These are phyloP conservation scores for Reutealis trisperma DNA, from an alignment of 345 rosid species.

Conservation along the genomic window DNA sequence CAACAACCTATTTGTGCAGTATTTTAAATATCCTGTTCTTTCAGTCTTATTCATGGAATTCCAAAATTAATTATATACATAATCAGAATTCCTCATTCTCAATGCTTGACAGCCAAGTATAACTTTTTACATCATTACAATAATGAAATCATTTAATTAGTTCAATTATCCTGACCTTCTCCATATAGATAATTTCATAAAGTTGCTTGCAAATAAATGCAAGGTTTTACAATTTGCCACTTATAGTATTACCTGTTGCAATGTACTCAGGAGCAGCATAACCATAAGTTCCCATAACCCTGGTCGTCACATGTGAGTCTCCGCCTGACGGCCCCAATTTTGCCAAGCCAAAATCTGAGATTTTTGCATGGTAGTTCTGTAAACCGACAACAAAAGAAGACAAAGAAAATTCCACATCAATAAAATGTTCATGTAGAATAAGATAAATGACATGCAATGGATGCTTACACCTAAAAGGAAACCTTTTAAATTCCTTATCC, in stretches of 20 bases:
- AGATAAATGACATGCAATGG: background rate
- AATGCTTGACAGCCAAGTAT: background rate
- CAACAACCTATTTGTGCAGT: background rate
- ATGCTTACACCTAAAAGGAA: background rate
- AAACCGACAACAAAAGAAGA: background rate
- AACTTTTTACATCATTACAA: background rate
- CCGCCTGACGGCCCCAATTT: constrained; percentile 61
- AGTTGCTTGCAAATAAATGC: background rate
- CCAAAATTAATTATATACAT: background rate
- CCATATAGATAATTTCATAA: too few species aligned
- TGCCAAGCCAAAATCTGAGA: constrained; percentile 74
- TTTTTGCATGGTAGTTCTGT: constrained; percentile 58
- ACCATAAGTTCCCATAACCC: constrained; percentile 48
- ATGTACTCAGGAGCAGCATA: constrained; percentile 71
- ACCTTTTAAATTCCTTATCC: background rate
- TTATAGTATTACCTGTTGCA: constrained; percentile 52
- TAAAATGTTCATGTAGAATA: background rate
- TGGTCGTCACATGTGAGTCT: constrained; percentile 50
- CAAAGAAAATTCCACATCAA: background rate
- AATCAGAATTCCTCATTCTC: background rate
- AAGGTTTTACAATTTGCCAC: background rate
- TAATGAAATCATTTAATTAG: too few species aligned
- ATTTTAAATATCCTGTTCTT: background rate
- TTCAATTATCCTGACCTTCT: background rate
- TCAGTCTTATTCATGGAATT: background rate